These are phyloP conservation scores for Neonothopanus nambi DNA, from an alignment of 1,284 basidiomycete genomes.

Conservation along the genomic window DNA sequence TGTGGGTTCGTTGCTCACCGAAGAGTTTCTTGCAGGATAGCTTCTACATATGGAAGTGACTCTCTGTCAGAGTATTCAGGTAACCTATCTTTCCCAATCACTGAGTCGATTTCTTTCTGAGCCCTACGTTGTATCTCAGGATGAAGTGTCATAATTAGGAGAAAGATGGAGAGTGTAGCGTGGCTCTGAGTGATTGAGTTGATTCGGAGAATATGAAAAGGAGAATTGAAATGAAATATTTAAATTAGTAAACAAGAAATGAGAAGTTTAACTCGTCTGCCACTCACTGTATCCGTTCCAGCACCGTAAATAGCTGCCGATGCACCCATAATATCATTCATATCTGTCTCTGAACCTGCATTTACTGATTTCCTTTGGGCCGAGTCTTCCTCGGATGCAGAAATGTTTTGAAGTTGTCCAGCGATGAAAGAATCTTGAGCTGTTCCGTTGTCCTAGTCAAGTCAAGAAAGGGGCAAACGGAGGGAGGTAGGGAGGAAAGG, in stretches of 20 bases:
- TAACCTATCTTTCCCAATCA: slow-evolving; percentile 1
- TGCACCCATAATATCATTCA: too few relatives aligned
- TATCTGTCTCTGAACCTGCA: too few relatives aligned
- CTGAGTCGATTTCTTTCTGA: slow-evolving; percentile 7
- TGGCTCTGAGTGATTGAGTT: neutral
- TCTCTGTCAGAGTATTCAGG: slow-evolving; percentile 1
- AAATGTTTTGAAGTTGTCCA: too few relatives aligned
- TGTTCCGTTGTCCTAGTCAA: too few relatives aligned
- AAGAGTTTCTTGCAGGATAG: slow-evolving; percentile 4
- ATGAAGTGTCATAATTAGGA: slow-evolving; percentile 2
- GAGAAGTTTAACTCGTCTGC: too few relatives aligned
- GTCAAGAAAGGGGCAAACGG: neutral
- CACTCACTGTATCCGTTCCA: neutral
- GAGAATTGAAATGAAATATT: neutral
- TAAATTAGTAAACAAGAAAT: neutral
- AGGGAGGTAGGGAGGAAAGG: slow-evolving; percentile 1
- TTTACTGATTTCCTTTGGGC: too few relatives aligned
- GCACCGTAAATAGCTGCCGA: neutral
- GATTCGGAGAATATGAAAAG: too few relatives aligned
- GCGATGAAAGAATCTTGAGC: too few relatives aligned
- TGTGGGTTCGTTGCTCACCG: slow-evolving; percentile 1
- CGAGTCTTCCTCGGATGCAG: too few relatives aligned
- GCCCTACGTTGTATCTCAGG: slow-evolving; percentile 4
- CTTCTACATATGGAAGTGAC: slow-evolving; percentile 1
- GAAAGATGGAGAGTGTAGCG: neutral